A percentile compares a stretch with the other conserved stretches of the same genome.
phyloP scores from a whole-genome alignment of 768 basidiomycete species.

The Boletus speciosus region DNA sequence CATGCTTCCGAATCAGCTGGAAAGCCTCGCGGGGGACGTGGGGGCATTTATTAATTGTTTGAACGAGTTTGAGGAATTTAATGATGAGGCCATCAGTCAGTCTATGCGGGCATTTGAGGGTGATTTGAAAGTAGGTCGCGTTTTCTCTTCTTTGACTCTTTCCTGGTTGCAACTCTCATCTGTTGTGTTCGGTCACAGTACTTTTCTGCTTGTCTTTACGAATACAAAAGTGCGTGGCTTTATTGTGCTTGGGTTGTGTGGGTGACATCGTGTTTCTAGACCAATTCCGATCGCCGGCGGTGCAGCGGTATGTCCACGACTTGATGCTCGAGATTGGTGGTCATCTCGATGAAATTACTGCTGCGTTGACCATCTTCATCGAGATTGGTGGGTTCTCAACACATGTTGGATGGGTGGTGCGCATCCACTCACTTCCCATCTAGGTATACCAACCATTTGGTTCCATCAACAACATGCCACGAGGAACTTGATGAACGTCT shows the following conservation, averaged over 20 bases:
- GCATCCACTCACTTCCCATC: background rate
- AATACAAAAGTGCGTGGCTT: conserved; percentile 39
- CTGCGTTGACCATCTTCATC: conserved; percentile 46
- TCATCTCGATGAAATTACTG: conserved; percentile 47
- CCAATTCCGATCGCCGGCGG: conserved; percentile 48
- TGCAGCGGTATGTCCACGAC: conserved; percentile 51
- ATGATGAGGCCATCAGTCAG: conserved; percentile 46
- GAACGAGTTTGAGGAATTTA: conserved; percentile 55
- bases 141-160: background rate
- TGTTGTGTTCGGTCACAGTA: conserved; percentile 32
- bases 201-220: conserved; percentile 45
- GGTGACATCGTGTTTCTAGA: conserved; percentile 26
- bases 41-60: conserved; percentile 45
- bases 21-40: conserved; percentile 44
- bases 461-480: conserved; percentile 50
- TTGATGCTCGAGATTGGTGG: conserved; percentile 46
- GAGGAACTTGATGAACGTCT: conserved; percentile 45
- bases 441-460: conserved; percentile 51
- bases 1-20: conserved; percentile 44
- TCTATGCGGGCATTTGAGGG: conserved; percentile 46
- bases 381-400: conserved; percentile 41
- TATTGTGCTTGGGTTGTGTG: background rate
- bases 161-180: background rate
- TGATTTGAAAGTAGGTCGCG: conserved; percentile 40
- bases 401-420: background rate